phyloP scores from a whole-genome alignment of 148 eudicot species.

The Rhododendron ferrugineum region DNA sequence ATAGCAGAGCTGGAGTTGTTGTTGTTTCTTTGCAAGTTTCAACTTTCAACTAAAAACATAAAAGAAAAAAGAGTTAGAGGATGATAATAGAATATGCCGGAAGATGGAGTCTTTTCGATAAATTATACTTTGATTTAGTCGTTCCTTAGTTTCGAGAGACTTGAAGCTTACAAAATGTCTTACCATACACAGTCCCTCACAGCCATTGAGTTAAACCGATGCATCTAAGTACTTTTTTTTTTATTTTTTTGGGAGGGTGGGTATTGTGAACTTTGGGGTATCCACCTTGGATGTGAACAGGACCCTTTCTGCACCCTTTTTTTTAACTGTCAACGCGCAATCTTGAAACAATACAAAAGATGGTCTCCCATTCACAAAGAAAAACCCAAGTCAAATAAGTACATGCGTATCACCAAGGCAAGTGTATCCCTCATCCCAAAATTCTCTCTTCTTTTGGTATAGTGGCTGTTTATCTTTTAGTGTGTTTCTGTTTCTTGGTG shows the following conservation, averaged over 20 bases:
- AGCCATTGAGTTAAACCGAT: neutral
- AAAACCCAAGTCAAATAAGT: conserved; percentile 6
- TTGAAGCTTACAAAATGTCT: neutral
- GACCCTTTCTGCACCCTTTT: neutral
- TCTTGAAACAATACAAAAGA: neutral
- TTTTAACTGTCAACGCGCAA: neutral
- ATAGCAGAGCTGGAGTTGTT: no score
- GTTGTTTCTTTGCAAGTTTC: neutral
- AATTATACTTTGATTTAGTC: no score
- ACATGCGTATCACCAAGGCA: neutral
- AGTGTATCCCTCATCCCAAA: neutral
- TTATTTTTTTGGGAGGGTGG: neutral
- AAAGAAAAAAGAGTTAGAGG: no score
- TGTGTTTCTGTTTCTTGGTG: neutral
- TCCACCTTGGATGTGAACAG: conserved; percentile 1
- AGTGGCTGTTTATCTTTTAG: neutral
- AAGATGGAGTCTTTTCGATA: neutral
- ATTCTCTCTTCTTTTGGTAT: neutral
- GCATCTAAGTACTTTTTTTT: neutral
- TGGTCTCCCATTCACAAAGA: neutral
- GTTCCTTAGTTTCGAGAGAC: neutral
- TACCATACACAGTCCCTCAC: neutral
- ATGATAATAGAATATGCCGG: neutral
- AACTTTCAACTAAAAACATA: neutral
- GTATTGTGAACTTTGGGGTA: neutral